Evolutionary conservation across 2,329 filamentous ascomycete species (phyloP).

Genomic region (Nothomitra cinnamomea): DNA sequence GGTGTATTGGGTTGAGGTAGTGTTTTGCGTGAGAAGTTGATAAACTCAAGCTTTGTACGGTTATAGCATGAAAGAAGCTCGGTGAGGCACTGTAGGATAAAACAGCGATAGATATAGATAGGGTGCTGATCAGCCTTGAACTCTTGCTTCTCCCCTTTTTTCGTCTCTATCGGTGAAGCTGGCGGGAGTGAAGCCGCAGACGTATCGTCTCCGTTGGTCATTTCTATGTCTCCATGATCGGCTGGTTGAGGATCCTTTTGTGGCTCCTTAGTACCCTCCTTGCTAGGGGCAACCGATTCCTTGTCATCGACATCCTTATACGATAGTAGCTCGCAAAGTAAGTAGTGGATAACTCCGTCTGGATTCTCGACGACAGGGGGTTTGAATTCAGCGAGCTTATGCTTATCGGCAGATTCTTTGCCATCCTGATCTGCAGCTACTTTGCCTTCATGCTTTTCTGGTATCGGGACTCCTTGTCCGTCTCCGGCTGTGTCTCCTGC

Average conservation of each 20-base stretch:
- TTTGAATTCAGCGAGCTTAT: slow-evolving; percentile 30
- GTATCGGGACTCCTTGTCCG: slow-evolving; percentile 15
- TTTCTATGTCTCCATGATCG: slow-evolving; percentile 31
- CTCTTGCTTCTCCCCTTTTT: slow-evolving; percentile 41
- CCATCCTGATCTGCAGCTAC: background rate
- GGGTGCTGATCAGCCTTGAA: slow-evolving; percentile 91
- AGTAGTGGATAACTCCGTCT: slow-evolving; percentile 87
- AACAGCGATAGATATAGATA: slow-evolving; percentile 92
- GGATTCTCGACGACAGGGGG: slow-evolving; percentile 77
- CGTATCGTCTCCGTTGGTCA: slow-evolving; percentile 24
- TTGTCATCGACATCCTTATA: slow-evolving; percentile 89
- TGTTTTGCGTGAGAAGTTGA: slow-evolving; percentile 92
- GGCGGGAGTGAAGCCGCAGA: slow-evolving; percentile 11
- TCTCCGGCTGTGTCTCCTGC: slow-evolving; percentile 19
- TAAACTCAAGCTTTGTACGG: slow-evolving; percentile 92
- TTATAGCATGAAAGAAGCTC: slow-evolving; percentile 88
- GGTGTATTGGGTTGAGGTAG: slow-evolving; percentile 72
- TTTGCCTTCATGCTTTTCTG: slow-evolving; percentile 8
- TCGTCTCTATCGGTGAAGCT: slow-evolving; percentile 9
- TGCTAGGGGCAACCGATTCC: slow-evolving; percentile 30
- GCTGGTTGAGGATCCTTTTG: slow-evolving; percentile 14
- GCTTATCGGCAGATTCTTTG: background rate
- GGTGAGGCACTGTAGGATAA: slow-evolving; percentile 78
- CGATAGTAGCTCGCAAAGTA: slow-evolving; percentile 79
- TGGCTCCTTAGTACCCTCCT: slow-evolving; percentile 27